Evolutionary conservation across 2,329 filamentous ascomycete genomes (phyloP).

Genomic region (Hortaea sp.): DNA sequence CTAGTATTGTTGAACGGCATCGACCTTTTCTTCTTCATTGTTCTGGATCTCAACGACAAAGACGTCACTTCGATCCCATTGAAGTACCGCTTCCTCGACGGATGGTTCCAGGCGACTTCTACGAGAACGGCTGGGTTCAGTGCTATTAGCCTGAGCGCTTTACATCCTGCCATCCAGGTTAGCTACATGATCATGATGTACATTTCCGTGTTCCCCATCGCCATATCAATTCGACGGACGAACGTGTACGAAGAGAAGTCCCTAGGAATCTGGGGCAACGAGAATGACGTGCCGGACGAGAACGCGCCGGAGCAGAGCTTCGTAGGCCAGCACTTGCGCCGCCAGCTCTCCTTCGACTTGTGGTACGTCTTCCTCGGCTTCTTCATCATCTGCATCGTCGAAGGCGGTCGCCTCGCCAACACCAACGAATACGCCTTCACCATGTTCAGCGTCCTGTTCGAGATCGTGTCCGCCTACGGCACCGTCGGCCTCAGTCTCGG

Average conservation of each 20-base stretch:
- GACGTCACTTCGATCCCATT: conserved; percentile 58
- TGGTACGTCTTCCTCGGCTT: conserved; percentile 95
- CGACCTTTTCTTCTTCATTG: conserved; percentile 82
- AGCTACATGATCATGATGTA: conserved; percentile 99
- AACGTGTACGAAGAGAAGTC: conserved; percentile 95
- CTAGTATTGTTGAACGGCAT: conserved; percentile 71
- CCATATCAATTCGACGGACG: conserved; percentile 84
- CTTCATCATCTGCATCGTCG: conserved; percentile 84
- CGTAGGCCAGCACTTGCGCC: conserved; percentile 80
- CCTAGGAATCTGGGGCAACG: conserved; percentile 58
- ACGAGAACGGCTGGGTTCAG: conserved; percentile 88
- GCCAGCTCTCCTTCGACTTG: conserved; percentile 90
- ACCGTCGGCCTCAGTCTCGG: conserved; percentile 88
- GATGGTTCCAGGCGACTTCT: conserved; percentile 79
- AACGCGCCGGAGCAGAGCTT: conserved; percentile 60
- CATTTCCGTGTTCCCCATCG: conserved; percentile 92
- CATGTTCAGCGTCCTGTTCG: conserved; percentile 56
- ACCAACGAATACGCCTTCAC: conserved; percentile 44
- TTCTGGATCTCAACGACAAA: conserved; percentile 72
- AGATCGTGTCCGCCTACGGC: conserved; percentile 83
- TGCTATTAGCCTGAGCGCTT: conserved; percentile 62
- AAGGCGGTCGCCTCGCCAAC: conserved; percentile 61
- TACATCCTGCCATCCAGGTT: conserved; percentile 87
- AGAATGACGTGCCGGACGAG: conserved; percentile 41
- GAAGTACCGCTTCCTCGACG: conserved; percentile 70